Conservation (phyloP, 2,329 filamentous ascomycete species). For the Phoma herbarum region DNA sequence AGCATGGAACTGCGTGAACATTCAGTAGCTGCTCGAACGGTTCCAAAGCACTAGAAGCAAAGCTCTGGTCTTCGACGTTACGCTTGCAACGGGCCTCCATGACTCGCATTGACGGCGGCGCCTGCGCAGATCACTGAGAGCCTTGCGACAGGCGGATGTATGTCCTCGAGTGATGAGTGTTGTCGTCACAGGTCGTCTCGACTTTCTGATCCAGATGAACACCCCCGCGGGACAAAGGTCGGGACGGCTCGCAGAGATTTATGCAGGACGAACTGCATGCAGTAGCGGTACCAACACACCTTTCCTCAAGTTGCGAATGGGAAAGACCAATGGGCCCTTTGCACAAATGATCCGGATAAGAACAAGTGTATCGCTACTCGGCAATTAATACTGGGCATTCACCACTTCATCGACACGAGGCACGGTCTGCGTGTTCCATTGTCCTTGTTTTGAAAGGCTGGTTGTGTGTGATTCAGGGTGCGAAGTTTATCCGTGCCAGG, state of each 20-base stretch:
- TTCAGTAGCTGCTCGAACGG: background rate
- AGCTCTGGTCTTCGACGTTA: background rate
- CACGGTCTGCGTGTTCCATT: background rate
- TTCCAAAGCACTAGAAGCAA: background rate
- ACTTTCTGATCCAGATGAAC: background rate
- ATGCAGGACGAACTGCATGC: slow-evolving; percentile 3
- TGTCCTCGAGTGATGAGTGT: background rate
- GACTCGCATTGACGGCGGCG: background rate
- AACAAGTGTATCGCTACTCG: background rate
- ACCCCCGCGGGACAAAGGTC: background rate
- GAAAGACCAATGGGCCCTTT: background rate
- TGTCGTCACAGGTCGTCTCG: slow-evolving; percentile 5
- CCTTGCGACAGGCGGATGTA: background rate
- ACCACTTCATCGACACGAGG: background rate
- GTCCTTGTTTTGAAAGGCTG: background rate
- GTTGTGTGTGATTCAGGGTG: background rate
- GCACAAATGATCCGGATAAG: background rate
- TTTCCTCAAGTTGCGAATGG: background rate
- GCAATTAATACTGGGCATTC: background rate
- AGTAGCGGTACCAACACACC: background rate
- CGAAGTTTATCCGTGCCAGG: background rate
- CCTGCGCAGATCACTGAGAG: background rate
- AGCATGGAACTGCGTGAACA: background rate
- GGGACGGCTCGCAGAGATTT: background rate
- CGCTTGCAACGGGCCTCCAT: background rate